These are phyloP conservation scores for Hypoxylon sp. DNA, from an alignment of 2,329 filamentous ascomycete genomes.

Conservation along the genomic window DNA sequence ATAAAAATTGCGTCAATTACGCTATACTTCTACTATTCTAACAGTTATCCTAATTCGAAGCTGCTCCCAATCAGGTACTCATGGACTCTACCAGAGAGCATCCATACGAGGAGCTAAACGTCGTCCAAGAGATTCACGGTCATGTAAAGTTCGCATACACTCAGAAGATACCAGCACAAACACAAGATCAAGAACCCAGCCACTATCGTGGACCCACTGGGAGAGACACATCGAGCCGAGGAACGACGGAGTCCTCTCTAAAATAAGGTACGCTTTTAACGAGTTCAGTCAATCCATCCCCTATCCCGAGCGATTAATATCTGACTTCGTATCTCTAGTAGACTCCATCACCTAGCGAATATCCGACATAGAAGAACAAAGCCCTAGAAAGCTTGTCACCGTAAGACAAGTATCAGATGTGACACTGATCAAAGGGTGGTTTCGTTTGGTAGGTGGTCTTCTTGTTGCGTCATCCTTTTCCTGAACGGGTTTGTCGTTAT, in stretches of 20 bases:
- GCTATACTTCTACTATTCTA: not conserved
- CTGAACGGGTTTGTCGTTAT: not conserved
- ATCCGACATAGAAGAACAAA: not conserved
- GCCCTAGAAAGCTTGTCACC: not conserved
- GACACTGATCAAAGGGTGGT: no score
- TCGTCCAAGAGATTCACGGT: no score
- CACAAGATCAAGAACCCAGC: no score
- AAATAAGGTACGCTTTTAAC: not conserved
- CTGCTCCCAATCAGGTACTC: not conserved
- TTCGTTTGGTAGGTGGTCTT: not conserved
- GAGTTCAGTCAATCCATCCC: not conserved
- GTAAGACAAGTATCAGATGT: not conserved
- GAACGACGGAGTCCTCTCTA: not conserved
- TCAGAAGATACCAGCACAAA: no score
- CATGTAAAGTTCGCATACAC: no score
- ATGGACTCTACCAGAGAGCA: no score
- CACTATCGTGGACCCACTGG: no score
- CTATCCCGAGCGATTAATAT: not conserved
- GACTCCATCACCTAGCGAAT: not conserved
- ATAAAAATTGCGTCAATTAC: not conserved
- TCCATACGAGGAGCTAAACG: no score
- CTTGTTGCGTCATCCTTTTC: not conserved
- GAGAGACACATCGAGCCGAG: not conserved
- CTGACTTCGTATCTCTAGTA: not conserved
- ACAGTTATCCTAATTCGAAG: not conserved